phyloP scores from a whole-genome alignment of 495 filamentous ascomycete genomes.

The Schizothecium vesticola region DNA sequence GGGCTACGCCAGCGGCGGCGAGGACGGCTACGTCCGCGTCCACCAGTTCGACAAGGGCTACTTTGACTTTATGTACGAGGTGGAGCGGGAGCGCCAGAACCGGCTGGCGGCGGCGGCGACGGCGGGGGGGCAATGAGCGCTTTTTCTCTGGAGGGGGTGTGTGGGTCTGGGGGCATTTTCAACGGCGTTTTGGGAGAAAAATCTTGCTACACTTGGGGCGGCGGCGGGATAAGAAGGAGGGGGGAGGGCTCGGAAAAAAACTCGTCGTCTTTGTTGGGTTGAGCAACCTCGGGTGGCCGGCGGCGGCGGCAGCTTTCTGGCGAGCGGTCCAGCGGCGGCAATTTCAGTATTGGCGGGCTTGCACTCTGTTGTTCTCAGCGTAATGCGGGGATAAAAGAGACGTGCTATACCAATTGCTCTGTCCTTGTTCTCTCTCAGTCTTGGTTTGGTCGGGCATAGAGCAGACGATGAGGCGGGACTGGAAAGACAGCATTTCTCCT shows the following conservation, averaged over 20 bases:
- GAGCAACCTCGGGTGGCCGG: background rate
- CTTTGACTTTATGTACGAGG: conserved; percentile 98
- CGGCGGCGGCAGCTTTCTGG: background rate
- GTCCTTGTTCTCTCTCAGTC: background rate
- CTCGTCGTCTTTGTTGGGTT: conserved; percentile 4
- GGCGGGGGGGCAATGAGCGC: background rate
- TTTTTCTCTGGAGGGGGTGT: background rate
- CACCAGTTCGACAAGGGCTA: conserved; percentile 98
- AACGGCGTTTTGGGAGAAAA: conserved; percentile 22
- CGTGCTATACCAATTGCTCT: background rate
- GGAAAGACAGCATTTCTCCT: background rate
- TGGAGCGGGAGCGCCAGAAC: conserved; percentile 62
- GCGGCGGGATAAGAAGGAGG: conserved; percentile 5
- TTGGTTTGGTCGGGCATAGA: background rate
- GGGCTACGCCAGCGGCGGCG: conserved; percentile 87
- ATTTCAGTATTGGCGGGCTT: background rate
- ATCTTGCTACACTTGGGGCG: conserved; percentile 11
- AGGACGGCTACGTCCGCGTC: conserved; percentile 97
- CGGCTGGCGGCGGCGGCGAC: conserved; percentile 13
- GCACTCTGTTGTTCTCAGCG: background rate
- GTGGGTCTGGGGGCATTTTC: conserved; percentile 16
- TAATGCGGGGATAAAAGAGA: background rate
- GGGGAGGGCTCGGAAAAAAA: background rate
- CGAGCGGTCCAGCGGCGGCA: background rate
- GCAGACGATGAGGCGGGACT: background rate